These are phyloP conservation scores for Epichloe gansuensis DNA, from an alignment of 2,329 filamentous ascomycete species.

Conservation along the genomic window DNA sequence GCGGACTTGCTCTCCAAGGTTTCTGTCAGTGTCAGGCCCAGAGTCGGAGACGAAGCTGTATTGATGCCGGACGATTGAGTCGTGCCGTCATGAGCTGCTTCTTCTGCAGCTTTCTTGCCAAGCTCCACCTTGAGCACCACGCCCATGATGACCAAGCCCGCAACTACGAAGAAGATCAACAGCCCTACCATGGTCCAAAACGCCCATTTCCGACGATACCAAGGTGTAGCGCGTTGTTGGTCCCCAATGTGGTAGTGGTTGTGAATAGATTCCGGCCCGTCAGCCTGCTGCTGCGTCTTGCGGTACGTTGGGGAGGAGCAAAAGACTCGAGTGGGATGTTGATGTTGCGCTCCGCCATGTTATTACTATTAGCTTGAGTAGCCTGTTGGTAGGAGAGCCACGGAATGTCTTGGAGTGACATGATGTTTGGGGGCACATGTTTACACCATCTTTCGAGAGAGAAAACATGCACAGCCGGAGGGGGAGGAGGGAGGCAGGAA, in stretches of 20 bases:
- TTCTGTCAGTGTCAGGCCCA: no score
- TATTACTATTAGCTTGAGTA: background rate
- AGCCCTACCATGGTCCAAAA: slow-evolving; percentile 5
- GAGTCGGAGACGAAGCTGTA: background rate
- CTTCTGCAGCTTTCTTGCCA: background rate
- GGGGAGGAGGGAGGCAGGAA: background rate
- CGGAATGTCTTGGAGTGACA: slow-evolving; percentile 1
- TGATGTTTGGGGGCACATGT: background rate
- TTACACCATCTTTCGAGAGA: background rate
- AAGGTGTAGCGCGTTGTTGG: slow-evolving; percentile 1
- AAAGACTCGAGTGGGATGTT: slow-evolving; percentile 1
- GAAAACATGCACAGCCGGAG: background rate
- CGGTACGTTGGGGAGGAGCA: slow-evolving; percentile 2
- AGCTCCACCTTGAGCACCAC: slow-evolving; percentile 10
- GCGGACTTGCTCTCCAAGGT: background rate
- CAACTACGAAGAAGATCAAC: slow-evolving; percentile 4
- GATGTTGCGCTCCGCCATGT: background rate
- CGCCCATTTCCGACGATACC: slow-evolving; percentile 9
- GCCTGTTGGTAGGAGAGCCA: background rate
- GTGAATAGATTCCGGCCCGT: slow-evolving; percentile 5
- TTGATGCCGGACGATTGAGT: background rate
- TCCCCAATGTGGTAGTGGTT: slow-evolving; percentile 10
- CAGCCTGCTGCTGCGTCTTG: background rate
- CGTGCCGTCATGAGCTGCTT: background rate
- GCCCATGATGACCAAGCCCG: slow-evolving; percentile 5